These are phyloP conservation scores for Calonectria henricotiae DNA, from an alignment of 2,329 filamentous ascomycete species.

Conservation along the genomic window DNA sequence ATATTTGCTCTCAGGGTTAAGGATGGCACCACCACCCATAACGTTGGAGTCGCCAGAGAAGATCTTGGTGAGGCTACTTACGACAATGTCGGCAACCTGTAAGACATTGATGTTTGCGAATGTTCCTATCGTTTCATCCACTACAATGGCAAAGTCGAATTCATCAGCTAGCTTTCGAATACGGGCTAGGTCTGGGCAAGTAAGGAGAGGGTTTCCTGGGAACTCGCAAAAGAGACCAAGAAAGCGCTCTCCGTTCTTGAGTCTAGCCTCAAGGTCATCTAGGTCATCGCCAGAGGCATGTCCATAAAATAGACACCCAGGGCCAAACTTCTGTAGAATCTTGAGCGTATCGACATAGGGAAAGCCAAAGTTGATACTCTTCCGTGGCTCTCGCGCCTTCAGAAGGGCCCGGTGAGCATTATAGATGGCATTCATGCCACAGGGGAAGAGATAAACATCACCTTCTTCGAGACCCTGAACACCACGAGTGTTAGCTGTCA, in stretches of 20 bases:
- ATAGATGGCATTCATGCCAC: conserved; percentile 97
- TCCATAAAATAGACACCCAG: conserved; percentile 91
- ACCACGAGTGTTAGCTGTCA: conserved; percentile 67
- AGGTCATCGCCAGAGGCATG: conserved; percentile 83
- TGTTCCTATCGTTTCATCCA: conserved; percentile 97
- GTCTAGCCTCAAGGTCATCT: conserved; percentile 83
- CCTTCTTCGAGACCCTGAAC: conserved; percentile 81
- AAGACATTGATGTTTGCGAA: conserved; percentile 97
- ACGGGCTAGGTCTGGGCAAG: conserved; percentile 86
- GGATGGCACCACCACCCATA: conserved; percentile 87
- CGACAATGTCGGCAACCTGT: conserved; percentile 90
- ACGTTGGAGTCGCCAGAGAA: conserved; percentile 99
- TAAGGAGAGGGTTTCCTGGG: conserved; percentile 91
- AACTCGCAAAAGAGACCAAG: conserved; percentile 95
- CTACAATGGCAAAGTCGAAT: conserved; percentile 90
- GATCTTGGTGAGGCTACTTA: conserved; percentile 95
- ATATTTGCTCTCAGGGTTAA: conserved; percentile 78
- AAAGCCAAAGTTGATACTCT: conserved; percentile 96
- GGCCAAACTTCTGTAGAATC: conserved; percentile 93
- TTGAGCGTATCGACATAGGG: conserved; percentile 98
- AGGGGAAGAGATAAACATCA: conserved; percentile 91
- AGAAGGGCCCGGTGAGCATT: conserved; percentile 85
- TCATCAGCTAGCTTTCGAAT: conserved; percentile 85
- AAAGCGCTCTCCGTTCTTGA: conserved; percentile 82
- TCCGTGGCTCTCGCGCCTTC: conserved; percentile 73